Base-by-base conservation (phyloP, 1,284 basidiomycete species). In the Vanrija pseudolonga region DNA sequence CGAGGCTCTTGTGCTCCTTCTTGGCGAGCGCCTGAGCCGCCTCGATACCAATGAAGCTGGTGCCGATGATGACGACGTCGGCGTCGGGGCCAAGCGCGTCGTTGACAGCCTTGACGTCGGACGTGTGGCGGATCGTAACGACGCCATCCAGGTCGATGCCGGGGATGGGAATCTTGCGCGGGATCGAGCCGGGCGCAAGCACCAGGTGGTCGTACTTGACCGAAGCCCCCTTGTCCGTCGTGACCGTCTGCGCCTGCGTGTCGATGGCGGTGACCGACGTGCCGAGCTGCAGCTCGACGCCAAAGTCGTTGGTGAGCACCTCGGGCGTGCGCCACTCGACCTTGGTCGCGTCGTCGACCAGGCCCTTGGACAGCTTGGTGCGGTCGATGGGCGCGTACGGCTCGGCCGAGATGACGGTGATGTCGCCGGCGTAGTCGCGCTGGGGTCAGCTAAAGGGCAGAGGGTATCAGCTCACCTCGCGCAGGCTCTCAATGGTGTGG, bases 11-110 rank as follows among this genome's bases (percentile, higher is more conserved):
- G 17, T 88, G 83, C 75, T 86, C 88, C 53, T 86, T 85, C 68
- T 86, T 87, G 5, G 84, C 71, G 0, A 90, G 78, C 0, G 90
- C 88, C 15, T 81, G 82, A 5, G 90, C 90, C 11, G 91, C 80
- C 73, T 98, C 93, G 88, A 97, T 90, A 50, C 89, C 87, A 67
- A 98, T 98, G 77, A 96, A 97, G 18, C 88, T 90, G 32, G 86
- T 88, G 2, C 93, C 93, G 60, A 96, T 88, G 32, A 96, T 83
- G 32, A 93, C 89, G 45, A 90, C 76, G 51, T 84, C 82, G 67
- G 89, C 87, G 24, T 88, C 88, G 66, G 87, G 84, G 37, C 63
- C 67, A 49, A 76, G 59, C 15, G 62, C 60, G 42, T 81, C 81
- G 63, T 88, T 87, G 60, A 96, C 86, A 49, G 82, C 83, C 76